Percentiles rank a stretch among this genome's conserved stretches.
Conservation (phyloP, 768 basidiomycete genomes). For the Dioszegia hungarica region DNA sequence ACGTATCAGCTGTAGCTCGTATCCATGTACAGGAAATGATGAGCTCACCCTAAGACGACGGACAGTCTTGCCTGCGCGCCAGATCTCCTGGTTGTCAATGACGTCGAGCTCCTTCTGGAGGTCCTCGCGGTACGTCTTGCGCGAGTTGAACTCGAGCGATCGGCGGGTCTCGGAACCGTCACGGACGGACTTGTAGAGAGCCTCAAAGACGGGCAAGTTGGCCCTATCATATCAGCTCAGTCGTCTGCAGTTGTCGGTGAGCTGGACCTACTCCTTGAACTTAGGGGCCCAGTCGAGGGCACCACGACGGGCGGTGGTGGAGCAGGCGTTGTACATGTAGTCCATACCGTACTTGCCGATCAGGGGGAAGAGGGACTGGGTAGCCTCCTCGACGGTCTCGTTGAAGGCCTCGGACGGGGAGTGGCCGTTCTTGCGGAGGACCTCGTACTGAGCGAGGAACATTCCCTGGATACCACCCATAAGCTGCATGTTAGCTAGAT, state of each 20-base stretch:
- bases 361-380: slow-evolving; percentile 93
- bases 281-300: slow-evolving; percentile 91
- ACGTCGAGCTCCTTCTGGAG: slow-evolving; percentile 85
- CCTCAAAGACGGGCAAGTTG: slow-evolving; percentile 89
- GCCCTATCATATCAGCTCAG: slow-evolving; percentile 54
- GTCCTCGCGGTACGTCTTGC: slow-evolving; percentile 85
- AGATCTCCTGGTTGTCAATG: slow-evolving; percentile 98
- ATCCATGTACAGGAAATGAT: neutral
- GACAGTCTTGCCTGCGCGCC: slow-evolving; percentile 93
- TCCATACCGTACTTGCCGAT: slow-evolving; percentile 95
- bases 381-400: slow-evolving; percentile 99
- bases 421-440: slow-evolving; percentile 59
- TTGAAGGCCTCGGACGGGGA: slow-evolving; percentile 92
- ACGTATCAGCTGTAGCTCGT: slow-evolving; percentile 8
- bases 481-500: slow-evolving; percentile 55
- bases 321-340: slow-evolving; percentile 99
- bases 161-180: slow-evolving; percentile 97
- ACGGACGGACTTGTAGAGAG: slow-evolving; percentile 87
- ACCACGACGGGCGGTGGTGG: slow-evolving; percentile 96
- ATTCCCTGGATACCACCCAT: slow-evolving; percentile 98
- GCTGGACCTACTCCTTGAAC: slow-evolving; percentile 63
- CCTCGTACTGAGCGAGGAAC: slow-evolving; percentile 91
- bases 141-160: slow-evolving; percentile 90
- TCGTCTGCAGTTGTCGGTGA: neutral
- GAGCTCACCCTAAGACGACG: slow-evolving; percentile 59